phyloP scores from a whole-genome alignment of 108 stramenopile species.

The Cyclostephanos tholiformis region DNA sequence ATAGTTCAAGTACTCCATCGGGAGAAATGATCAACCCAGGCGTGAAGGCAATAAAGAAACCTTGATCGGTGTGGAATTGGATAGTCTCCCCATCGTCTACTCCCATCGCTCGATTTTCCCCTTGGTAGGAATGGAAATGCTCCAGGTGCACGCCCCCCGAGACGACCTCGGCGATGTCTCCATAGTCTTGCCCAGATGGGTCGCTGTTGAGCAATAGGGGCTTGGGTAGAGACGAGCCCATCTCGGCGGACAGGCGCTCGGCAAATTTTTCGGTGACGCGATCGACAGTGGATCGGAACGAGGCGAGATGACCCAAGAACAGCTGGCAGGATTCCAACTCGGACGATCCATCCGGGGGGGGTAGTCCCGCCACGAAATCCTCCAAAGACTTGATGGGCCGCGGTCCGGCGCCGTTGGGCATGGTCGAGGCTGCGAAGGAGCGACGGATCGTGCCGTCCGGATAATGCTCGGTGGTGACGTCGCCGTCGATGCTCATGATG shows the following conservation, averaged over 20 bases:
- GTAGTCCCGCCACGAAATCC: neutral
- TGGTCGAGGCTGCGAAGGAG: slow-evolving; percentile 25
- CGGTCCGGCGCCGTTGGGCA: neutral
- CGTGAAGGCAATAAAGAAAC: slow-evolving; percentile 77
- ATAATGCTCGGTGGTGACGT: slow-evolving; percentile 8
- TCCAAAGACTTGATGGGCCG: slow-evolving; percentile 19
- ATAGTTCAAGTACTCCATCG: slow-evolving; percentile 8
- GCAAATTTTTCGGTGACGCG: slow-evolving; percentile 21
- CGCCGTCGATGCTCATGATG: slow-evolving; percentile 16
- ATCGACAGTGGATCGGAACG: slow-evolving; percentile 25
- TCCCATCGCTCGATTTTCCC: neutral
- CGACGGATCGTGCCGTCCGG: slow-evolving; percentile 43
- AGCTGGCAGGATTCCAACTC: neutral
- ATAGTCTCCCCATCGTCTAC: slow-evolving; percentile 44
- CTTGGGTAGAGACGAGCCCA: slow-evolving; percentile 11
- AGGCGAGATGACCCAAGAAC: slow-evolving; percentile 3
- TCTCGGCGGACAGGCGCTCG: slow-evolving; percentile 22
- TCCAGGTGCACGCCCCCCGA: slow-evolving; percentile 75
- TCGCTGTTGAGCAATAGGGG: slow-evolving; percentile 26
- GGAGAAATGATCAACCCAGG: slow-evolving; percentile 52
- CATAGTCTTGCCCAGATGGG: slow-evolving; percentile 4
- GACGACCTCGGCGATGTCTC: slow-evolving; percentile 55
- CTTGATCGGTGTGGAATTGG: slow-evolving; percentile 81
- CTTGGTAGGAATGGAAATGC: slow-evolving; percentile 83
- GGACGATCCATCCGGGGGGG: neutral